phyloP scores from a whole-genome alignment of 805 yeast species.

The Yarrowia divulgata region DNA sequence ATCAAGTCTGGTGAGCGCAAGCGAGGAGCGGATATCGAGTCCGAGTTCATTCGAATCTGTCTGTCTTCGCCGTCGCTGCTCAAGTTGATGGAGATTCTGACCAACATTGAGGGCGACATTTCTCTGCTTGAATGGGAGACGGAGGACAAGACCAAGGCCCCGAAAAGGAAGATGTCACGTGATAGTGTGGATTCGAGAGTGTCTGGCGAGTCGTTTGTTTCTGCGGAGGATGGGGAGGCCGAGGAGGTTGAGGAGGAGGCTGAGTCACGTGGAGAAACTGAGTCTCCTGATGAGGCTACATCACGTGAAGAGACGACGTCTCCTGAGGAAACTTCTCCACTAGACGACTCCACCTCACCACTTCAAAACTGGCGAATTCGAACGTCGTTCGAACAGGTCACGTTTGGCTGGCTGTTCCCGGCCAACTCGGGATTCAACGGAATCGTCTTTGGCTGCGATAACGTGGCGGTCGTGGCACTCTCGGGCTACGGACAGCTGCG shows the following conservation, averaged over 20 bases:
- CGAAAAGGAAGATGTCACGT: background rate
- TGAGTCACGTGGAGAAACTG: background rate
- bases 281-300: background rate
- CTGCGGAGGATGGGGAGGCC: background rate
- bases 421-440: constrained; percentile 57
- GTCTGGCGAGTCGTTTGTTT: constrained; percentile 9
- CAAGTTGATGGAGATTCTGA: constrained; percentile 32
- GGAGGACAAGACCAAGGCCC: background rate
- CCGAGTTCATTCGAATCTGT: constrained; percentile 24
- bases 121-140: constrained; percentile 28
- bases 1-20: constrained; percentile 23
- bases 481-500: constrained; percentile 70
- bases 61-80: constrained; percentile 16
- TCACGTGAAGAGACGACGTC: background rate
- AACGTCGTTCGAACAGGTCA: constrained; percentile 57
- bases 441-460: constrained; percentile 77
- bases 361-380: constrained; percentile 31
- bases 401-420: constrained; percentile 76
- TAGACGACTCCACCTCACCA: background rate
- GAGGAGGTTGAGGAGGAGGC: background rate
- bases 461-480: constrained; percentile 70
- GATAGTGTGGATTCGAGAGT: constrained; percentile 2
- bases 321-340: too few relatives aligned
- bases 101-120: constrained; percentile 32
- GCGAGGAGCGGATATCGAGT: constrained; percentile 36